Evolutionary conservation across 2,329 filamentous ascomycete species (phyloP).

Genomic region (Aspergillus sojae): DNA sequence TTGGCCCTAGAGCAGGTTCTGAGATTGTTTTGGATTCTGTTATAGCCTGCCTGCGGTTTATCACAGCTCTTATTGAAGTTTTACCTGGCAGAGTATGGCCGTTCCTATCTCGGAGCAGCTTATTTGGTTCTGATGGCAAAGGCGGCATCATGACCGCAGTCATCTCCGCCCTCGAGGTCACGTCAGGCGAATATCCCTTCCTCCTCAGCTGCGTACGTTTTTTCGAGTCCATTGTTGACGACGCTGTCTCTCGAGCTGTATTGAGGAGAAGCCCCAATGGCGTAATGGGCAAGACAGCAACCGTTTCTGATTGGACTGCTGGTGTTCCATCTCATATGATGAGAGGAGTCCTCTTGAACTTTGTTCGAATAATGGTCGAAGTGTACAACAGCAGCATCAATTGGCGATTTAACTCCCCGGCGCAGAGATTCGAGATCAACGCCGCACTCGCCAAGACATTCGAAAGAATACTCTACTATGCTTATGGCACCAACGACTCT

Average conservation of each 20-base stretch:
- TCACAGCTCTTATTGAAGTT: slow-evolving; percentile 70
- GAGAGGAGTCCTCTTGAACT: slow-evolving; percentile 69
- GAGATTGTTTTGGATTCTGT: slow-evolving; percentile 68
- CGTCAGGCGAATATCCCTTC: slow-evolving; percentile 75
- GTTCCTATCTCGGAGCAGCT: slow-evolving; percentile 76
- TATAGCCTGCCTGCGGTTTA: slow-evolving; percentile 77
- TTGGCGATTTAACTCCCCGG: slow-evolving; percentile 76
- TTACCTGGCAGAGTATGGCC: slow-evolving; percentile 88
- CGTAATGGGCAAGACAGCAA: slow-evolving; percentile 32
- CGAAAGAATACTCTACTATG: slow-evolving; percentile 69
- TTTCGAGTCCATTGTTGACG: slow-evolving; percentile 75
- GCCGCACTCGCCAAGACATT: slow-evolving; percentile 70
- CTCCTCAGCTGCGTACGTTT: slow-evolving; percentile 72
- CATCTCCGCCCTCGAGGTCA: slow-evolving; percentile 79
- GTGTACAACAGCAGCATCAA: slow-evolving; percentile 82
- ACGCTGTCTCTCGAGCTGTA: slow-evolving; percentile 63
- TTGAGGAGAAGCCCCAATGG: slow-evolving; percentile 42
- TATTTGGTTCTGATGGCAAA: slow-evolving; percentile 76
- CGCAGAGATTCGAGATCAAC: slow-evolving; percentile 71
- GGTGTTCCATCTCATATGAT: slow-evolving; percentile 79
- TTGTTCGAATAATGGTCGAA: slow-evolving; percentile 76
- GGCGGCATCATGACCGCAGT: slow-evolving; percentile 77
- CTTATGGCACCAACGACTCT: slow-evolving; percentile 73
- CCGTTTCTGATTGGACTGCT: slow-evolving; percentile 57
- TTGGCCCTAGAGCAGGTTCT: slow-evolving; percentile 61